Evolutionary conservation across 768 basidiomycete species (phyloP).

Genomic region (Lentinula boryana): DNA sequence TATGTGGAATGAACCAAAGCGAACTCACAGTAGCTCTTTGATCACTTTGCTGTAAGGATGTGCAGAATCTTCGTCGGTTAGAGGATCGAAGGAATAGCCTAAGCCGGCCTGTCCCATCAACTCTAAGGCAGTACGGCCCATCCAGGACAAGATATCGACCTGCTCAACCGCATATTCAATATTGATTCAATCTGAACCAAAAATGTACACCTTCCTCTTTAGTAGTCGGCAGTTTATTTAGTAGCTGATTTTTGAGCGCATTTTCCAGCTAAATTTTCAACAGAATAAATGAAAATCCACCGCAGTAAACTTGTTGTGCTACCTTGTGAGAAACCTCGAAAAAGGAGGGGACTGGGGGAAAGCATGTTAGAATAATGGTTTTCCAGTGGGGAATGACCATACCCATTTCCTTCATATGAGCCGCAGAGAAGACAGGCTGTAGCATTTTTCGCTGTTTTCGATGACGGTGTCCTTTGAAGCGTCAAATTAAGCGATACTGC

Average conservation of each 20-base stretch:
- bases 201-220: slow-evolving; percentile 13
- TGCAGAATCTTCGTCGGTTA: background rate
- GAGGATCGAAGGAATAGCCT: slow-evolving; percentile 5
- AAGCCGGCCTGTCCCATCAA: slow-evolving; percentile 5
- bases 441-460: slow-evolving; percentile 28
- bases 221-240: too few species aligned
- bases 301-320: background rate
- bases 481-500: background rate
- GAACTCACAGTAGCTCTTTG: background rate
- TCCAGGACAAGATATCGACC: slow-evolving; percentile 14
- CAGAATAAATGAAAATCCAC: too few species aligned
- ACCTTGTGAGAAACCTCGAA: slow-evolving; percentile 3
- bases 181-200: slow-evolving; percentile 10
- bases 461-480: slow-evolving; percentile 15
- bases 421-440: slow-evolving; percentile 27
- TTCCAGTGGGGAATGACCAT: background rate
- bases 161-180: background rate
- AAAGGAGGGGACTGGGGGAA: background rate
- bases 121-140: slow-evolving; percentile 4
- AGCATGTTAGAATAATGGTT: background rate
- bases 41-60: slow-evolving; percentile 1
- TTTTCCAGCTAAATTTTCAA: background rate
- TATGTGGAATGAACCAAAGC: background rate
- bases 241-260: background rate
- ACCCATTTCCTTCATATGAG: slow-evolving; percentile 25